Evolutionary conservation across 1,284 basidiomycete species (phyloP).

Genomic region (Gymnopus androsaceus): DNA sequence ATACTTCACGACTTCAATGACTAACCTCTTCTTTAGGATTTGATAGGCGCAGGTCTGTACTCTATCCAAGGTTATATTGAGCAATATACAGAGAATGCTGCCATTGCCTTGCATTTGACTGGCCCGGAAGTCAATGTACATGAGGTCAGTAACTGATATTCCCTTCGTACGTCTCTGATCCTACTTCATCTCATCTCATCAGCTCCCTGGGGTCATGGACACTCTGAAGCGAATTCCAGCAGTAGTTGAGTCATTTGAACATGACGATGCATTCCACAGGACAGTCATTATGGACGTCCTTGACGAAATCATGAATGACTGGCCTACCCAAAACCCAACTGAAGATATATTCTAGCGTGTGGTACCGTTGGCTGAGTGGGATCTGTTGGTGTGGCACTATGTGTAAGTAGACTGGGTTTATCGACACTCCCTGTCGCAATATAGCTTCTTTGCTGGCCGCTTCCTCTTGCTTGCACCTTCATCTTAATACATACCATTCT

Average conservation of each 20-base stretch:
- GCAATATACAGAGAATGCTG: not conserved
- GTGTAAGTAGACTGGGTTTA: too few relatives aligned
- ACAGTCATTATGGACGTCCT: not conserved
- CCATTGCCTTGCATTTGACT: not conserved
- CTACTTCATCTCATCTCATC: not conserved
- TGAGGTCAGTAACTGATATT: not conserved
- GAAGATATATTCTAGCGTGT: not conserved
- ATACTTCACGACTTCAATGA: not conserved
- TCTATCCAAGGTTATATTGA: not conserved
- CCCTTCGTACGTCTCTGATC: not conserved
- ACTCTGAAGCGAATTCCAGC: not conserved
- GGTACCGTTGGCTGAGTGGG: too few relatives aligned
- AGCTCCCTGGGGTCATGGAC: constrained; percentile 6
- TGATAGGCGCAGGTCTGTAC: not conserved
- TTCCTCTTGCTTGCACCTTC: too few relatives aligned
- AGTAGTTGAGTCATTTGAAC: not conserved
- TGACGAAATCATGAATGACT: not conserved
- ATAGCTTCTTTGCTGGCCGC: too few relatives aligned
- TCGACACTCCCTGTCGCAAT: too few relatives aligned
- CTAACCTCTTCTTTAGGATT: not conserved
- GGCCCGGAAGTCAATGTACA: constrained; percentile 4
- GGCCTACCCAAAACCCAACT: not conserved
- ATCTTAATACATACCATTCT: too few relatives aligned
- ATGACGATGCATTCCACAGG: too few relatives aligned
- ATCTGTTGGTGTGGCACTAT: too few relatives aligned